A percentile compares a stretch with the other conserved stretches of the same genome.
Evolutionary conservation across 768 basidiomycete species (phyloP).

Genomic region (Mycena alexandri): DNA sequence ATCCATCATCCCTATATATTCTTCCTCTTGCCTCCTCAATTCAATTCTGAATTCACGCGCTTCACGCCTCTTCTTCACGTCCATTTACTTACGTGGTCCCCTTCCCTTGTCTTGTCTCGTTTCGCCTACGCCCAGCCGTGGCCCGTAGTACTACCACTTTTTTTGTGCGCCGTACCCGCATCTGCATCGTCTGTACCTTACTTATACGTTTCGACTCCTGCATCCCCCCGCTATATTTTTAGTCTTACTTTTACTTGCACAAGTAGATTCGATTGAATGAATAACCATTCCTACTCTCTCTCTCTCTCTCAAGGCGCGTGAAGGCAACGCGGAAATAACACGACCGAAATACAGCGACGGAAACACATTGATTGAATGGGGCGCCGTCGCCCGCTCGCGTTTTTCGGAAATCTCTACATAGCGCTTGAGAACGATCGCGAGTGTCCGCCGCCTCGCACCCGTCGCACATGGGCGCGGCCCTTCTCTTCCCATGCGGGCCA

Average conservation of each 20-base stretch:
- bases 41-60: no score
- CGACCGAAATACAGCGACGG: no score
- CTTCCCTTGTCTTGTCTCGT: no score
- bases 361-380: no score
- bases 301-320: no score
- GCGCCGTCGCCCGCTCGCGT: no score
- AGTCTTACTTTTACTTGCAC: no score
- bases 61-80: slow-evolving; percentile 1
- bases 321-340: no score
- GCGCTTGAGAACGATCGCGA: not conserved
- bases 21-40: not conserved
- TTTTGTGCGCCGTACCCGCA: no score
- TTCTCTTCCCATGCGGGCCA: slow-evolving; percentile 13
- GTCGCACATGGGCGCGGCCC: slow-evolving; percentile 1
- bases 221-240: slow-evolving; percentile 22
- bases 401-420: no score
- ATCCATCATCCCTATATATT: not conserved
- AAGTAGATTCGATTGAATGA: not conserved
- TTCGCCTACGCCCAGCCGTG: slow-evolving; percentile 28
- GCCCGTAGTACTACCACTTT: slow-evolving; percentile 2
- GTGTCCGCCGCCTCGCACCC: no score
- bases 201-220: not conserved
- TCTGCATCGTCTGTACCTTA: slow-evolving; percentile 18
- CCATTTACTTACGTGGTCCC: no score
- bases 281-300: slow-evolving; percentile 2